Percentiles rank a stretch among this genome's conserved stretches.
Conservation (phyloP, 371 early-diverging fungal genomes). For the Mucor racemosus region DNA sequence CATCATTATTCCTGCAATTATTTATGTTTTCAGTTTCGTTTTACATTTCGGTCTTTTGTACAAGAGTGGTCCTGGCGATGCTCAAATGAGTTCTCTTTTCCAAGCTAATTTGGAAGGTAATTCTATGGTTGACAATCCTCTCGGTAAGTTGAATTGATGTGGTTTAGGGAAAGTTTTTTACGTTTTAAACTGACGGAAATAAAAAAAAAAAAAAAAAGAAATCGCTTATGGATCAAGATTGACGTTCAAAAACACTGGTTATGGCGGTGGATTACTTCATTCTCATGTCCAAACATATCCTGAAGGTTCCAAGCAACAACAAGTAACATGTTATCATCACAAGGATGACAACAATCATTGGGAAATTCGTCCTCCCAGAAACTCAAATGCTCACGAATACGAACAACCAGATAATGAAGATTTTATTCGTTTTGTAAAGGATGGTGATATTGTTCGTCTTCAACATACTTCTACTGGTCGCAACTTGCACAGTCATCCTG, state of each 20-base stretch:
- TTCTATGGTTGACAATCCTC: conserved; percentile 79
- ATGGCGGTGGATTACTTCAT: conserved; percentile 97
- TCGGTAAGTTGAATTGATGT: conserved; percentile 58
- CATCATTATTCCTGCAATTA: conserved; percentile 83
- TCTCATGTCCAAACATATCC: conserved; percentile 97
- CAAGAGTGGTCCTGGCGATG: conserved; percentile 93
- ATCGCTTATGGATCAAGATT: conserved; percentile 94
- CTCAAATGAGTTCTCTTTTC: conserved; percentile 98
- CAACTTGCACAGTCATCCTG: conserved; percentile 86
- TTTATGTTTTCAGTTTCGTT: conserved; percentile 91
- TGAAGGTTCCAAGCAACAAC: conserved; percentile 93
- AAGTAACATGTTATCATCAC: conserved; percentile 98
- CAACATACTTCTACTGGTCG: conserved; percentile 75
- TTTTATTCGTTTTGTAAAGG: conserved; percentile 63
- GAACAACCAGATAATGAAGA: conserved; percentile 47
- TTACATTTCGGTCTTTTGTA: conserved; percentile 94
- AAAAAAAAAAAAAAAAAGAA: conserved; percentile 52
- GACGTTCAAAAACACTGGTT: conserved; percentile 86
- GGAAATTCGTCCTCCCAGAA: conserved; percentile 61
- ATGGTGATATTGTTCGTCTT: conserved; percentile 88
- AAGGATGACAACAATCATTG: conserved; percentile 98
- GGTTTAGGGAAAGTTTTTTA: neutral
- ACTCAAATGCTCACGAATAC: conserved; percentile 34
- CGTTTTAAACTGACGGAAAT: no score
- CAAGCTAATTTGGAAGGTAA: conserved; percentile 94